phyloP scores from a whole-genome alignment of 345 rosid species.

The Geranium rotundifolium region DNA sequence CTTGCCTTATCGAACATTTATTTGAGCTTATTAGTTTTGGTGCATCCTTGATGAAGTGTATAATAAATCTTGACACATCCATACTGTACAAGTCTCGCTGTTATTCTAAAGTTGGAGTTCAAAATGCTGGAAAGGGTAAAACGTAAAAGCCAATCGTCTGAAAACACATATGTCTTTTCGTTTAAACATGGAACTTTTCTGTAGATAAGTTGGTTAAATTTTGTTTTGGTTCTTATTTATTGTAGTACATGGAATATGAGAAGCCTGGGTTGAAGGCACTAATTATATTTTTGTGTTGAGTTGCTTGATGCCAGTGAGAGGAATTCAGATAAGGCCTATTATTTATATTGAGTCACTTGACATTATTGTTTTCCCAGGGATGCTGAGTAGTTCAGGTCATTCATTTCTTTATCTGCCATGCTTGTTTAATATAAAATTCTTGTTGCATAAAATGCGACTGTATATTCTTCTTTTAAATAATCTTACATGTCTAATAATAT shows the following conservation, averaged over 20 bases:
- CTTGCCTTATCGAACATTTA: neutral
- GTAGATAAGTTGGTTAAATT: neutral
- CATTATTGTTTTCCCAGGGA: neutral
- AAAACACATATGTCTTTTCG: neutral
- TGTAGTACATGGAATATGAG: neutral
- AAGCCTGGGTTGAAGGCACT: neutral
- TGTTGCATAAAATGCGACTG: neutral
- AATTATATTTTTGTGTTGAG: neutral
- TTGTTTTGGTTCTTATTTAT: neutral
- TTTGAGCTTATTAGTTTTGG: conserved; percentile 1
- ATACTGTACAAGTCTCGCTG: neutral
- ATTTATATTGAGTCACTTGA: neutral
- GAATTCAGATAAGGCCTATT: neutral
- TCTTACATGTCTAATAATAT: neutral
- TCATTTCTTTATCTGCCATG: neutral
- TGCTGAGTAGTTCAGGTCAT: neutral
- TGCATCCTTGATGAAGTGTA: neutral
- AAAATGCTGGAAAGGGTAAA: too few species aligned
- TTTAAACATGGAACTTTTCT: neutral
- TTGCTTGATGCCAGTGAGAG: neutral
- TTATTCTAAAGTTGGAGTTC: neutral
- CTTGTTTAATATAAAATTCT: neutral
- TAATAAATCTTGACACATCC: neutral
- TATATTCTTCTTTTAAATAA: neutral
- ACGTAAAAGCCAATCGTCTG: too few species aligned